Base-by-base conservation (phyloP, 148 eudicot species). In the Spergularia bocconei region DNA sequence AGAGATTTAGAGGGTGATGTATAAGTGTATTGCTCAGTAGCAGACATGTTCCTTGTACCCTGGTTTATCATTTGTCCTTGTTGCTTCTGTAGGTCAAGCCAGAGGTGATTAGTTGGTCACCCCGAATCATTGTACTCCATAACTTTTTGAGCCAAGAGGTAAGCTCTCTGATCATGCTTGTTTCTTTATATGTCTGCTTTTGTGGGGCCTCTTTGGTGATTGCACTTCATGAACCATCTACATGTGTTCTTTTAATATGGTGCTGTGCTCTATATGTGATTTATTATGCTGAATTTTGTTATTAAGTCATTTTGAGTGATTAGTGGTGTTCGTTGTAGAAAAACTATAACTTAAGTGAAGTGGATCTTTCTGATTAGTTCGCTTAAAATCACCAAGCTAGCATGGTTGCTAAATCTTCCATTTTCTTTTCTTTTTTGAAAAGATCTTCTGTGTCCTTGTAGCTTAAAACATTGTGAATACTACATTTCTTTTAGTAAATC, bases 141-240 rank as follows among this genome's bases (percentile, higher is more conserved):
- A 89, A 91, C 59, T 93, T 93, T 82, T 87, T 93, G 80, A 91
- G 96, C 69, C 55, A 20, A 21, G 91, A 93, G 96, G 98, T 93
- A 77, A 10, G 5, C 25, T 17, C 50, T 50, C 29, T 54, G 16
- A 15, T 76, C 66, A 29, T 75, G 17, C 21, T 53, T 52, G 15
- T 23, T 54, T 21, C 19, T 19, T 41, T 67, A 17, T 38, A 7
- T 36, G n/a, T 56, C 19, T 66, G 72, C 20, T 14, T 51, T 69
- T 69, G 14, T 12, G 56, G 39, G 51, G 58, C 36, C 36, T 69
- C 41, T 20, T 52, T 21, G n/a, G 58, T 13, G 57, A 69, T 29
- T 38, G 23, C 29, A 67, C 10, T 21, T 48, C 12, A 20, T 50
- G 56, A 41, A 21, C 55, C 56, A 23, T 21, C 71, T 19, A 19